Conservation (phyloP, 192 early-diverging fungal genomes). For the Pecoramyces ruminantium region DNA sequence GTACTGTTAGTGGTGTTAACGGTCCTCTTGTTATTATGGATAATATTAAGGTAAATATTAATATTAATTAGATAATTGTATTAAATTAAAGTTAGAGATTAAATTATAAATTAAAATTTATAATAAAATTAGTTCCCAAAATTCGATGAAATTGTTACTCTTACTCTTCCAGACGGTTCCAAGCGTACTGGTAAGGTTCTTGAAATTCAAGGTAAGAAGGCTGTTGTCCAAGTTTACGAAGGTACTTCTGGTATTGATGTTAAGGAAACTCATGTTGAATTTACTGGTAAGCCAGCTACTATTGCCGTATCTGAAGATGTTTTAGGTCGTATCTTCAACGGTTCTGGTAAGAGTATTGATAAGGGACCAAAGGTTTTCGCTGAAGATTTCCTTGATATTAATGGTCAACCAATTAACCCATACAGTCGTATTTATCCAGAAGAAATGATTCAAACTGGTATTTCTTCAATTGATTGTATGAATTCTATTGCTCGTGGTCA, state of each 20-base stretch:
- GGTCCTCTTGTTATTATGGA: slow-evolving; percentile 96
- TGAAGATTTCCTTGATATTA: slow-evolving; percentile 95
- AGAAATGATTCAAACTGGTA: slow-evolving; percentile 99
- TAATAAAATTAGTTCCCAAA: slow-evolving; percentile 57
- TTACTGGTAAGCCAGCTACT: slow-evolving; percentile 86
- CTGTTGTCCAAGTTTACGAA: slow-evolving; percentile 91
- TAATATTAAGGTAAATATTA: slow-evolving; percentile 71
- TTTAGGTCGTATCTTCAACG: slow-evolving; percentile 97
- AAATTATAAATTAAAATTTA: too few species aligned
- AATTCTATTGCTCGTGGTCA: slow-evolving; percentile 99
- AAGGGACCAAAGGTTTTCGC: slow-evolving; percentile 99
- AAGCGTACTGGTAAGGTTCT: slow-evolving; percentile 91
- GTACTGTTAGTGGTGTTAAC: slow-evolving; percentile 93
- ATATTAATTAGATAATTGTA: neutral
- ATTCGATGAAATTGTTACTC: slow-evolving; percentile 90
- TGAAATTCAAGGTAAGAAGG: slow-evolving; percentile 90
- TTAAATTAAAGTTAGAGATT: neutral
- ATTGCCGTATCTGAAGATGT: slow-evolving; percentile 98
- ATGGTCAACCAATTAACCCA: slow-evolving; percentile 96
- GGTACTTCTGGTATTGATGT: slow-evolving; percentile 93
- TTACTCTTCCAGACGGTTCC: slow-evolving; percentile 92
- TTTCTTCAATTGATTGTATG: slow-evolving; percentile 99
- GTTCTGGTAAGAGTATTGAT: slow-evolving; percentile 96
- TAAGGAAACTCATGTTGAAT: slow-evolving; percentile 86
- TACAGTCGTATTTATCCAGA: slow-evolving; percentile 97